Evolutionary conservation across 1,284 basidiomycete genomes (phyloP).

Genomic region (Fomitopsis pinicola): DNA sequence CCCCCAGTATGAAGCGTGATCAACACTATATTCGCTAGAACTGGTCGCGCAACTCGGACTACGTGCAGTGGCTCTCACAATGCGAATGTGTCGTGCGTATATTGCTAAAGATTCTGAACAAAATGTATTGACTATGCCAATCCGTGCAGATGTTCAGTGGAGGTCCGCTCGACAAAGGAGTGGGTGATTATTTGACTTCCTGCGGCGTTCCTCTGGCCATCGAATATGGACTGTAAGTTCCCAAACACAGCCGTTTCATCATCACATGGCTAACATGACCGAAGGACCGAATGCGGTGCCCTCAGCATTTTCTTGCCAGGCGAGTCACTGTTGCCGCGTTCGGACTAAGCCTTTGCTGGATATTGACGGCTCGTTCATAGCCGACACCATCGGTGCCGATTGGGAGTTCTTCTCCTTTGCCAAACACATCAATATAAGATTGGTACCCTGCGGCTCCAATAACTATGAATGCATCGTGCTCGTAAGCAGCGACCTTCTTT

Average conservation of each 20-base stretch:
- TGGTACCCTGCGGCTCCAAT: conserved; percentile 5
- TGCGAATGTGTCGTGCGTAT: neutral
- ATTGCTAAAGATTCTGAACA: neutral
- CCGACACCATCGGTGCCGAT: neutral
- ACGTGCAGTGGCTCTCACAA: neutral
- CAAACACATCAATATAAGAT: neutral
- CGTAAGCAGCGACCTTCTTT: conserved; percentile 1
- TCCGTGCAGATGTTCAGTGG: conserved; percentile 13
- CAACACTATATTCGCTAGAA: neutral
- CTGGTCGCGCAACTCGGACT: conserved; percentile 3
- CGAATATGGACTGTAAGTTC: conserved; percentile 13
- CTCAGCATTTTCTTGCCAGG: neutral
- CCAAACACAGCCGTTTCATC: neutral
- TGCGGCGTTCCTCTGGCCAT: conserved; percentile 11
- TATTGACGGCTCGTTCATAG: neutral
- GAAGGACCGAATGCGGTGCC: conserved; percentile 2
- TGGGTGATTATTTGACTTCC: conserved; percentile 12
- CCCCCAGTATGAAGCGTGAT: neutral
- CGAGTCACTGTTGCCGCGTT: neutral
- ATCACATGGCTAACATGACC: neutral
- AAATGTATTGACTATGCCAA: neutral
- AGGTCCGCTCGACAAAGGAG: conserved; percentile 15
- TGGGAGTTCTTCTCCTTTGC: conserved; percentile 13
- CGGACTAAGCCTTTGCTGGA: neutral
- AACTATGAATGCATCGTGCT: conserved; percentile 9